Base-by-base conservation (phyloP, 192 early-diverging fungal genomes). In the Coemansia sp. region DNA sequence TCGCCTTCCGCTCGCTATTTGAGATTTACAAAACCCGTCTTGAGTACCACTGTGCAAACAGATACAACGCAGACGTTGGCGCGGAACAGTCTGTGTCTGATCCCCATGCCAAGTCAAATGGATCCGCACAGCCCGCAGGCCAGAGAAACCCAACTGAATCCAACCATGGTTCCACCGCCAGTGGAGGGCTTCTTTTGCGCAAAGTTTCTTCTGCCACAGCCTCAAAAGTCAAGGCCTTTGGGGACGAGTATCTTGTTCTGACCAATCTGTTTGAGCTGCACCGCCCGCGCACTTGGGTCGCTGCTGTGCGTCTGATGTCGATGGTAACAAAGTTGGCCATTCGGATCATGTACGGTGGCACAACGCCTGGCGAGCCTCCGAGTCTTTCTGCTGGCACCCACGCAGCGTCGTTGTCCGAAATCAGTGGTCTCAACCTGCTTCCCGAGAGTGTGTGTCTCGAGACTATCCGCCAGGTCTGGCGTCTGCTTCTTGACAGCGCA, bases 241-340 rank as follows among this genome's bases (percentile, higher is more conserved):
- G 75, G 38, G 72, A 76, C 11, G 80, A 82, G 72, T 82, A 77
- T n/a, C 57, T 76, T 44, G 64, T 77, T 37, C 60, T 82, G 66
- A 71, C 80, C 1, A 52, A 56, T 12, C 57, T 82, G 57, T 82
- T 82, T 61, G 75, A 82, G 65, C 62, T 74, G 26, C 71, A 82
- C 54, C 59, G 80, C 38, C 80, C 80, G 11, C 70, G 80, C 26
- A 82, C 80, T 0, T 83, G 80, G 80, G 80, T 77, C 26, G 76
- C 74, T 1, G 72, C 80, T 2, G 80, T 83, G 32, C 61, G 80
- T 40, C 63, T 77, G 16, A 66, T 83, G 69, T 76, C 76, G 63
- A 70, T 77, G 72, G 70, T 83, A 23, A 83, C 80, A 19, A 77
- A 74, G 48, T 69, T 65, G 11, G 80, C 76, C 10, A 77, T 77